These are phyloP conservation scores for Termitomyces sp. DNA, from an alignment of 768 basidiomycete genomes.

Conservation along the genomic window DNA sequence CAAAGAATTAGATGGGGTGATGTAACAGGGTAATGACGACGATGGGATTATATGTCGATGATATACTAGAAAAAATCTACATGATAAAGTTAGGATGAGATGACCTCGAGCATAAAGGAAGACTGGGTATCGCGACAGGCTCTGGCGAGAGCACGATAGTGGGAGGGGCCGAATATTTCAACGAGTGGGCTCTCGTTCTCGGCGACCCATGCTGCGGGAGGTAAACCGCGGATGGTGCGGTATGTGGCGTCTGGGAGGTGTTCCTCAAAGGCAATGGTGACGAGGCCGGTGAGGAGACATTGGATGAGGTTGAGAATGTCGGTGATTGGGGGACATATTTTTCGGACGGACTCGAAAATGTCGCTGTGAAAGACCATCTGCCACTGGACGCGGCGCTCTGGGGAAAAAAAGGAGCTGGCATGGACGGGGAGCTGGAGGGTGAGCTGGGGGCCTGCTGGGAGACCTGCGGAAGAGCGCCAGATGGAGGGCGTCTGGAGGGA, in stretches of 20 bases:
- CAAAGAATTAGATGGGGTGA: conserved; percentile 11
- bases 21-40: conserved; percentile 12
- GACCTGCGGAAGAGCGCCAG: conserved; percentile 70
- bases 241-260: conserved; percentile 64
- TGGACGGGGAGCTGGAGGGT: conserved; percentile 73
- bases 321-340: conserved; percentile 64
- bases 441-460: conserved; percentile 74
- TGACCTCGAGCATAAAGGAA: conserved; percentile 72
- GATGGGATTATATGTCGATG: conserved; percentile 20
- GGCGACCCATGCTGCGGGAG: conserved; percentile 74
- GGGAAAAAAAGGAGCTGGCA: conserved; percentile 83
- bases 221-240: conserved; percentile 74
- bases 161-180: conserved; percentile 70
- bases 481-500: conserved; percentile 76
- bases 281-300: conserved; percentile 69
- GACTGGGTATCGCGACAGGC: conserved; percentile 70
- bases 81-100: conserved; percentile 31
- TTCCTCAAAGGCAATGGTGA: conserved; percentile 75
- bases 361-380: conserved; percentile 86
- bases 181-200: conserved; percentile 63
- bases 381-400: conserved; percentile 82
- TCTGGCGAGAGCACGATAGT: conserved; percentile 68
- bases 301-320: conserved; percentile 68
- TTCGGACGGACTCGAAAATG: conserved; percentile 67
- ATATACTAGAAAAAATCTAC: conserved; percentile 11